These are phyloP conservation scores for Cenchrus purpureus DNA, from an alignment of 176 grass and related monocot genomes.

Conservation along the genomic window DNA sequence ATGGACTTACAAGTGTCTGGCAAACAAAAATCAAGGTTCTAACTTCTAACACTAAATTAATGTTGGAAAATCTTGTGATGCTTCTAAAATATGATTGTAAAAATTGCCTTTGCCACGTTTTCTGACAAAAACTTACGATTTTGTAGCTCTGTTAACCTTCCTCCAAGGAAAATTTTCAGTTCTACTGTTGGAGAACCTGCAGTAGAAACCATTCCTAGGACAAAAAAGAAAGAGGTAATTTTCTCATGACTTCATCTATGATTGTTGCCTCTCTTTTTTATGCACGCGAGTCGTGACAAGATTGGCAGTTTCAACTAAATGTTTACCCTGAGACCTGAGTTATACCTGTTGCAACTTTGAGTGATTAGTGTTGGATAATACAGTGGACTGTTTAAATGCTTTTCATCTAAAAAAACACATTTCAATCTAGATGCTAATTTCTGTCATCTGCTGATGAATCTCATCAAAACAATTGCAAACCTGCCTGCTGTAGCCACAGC, in stretches of 20 bases:
- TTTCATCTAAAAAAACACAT: neutral
- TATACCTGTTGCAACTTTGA: neutral
- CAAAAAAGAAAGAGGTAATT: slow-evolving; percentile 67
- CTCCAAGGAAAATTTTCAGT: slow-evolving; percentile 60
- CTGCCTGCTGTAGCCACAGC: neutral
- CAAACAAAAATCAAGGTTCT: slow-evolving; percentile 75
- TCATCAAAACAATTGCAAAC: neutral
- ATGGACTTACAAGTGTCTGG: slow-evolving; percentile 47
- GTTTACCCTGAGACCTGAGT: neutral
- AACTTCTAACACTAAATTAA: slow-evolving; percentile 40
- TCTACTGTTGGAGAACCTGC: slow-evolving; percentile 46
- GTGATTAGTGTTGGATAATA: neutral
- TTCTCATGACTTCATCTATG: neutral
- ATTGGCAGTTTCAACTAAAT: neutral
- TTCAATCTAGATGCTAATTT: neutral
- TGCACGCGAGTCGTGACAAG: neutral
- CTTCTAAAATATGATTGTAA: slow-evolving; percentile 32
- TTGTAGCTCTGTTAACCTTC: slow-evolving; percentile 67
- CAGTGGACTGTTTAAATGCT: neutral
- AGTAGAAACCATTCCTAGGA: slow-evolving; percentile 38
- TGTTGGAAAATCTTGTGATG: slow-evolving; percentile 36
- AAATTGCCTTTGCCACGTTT: slow-evolving; percentile 23
- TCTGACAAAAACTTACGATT: slow-evolving; percentile 33
- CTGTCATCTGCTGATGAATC: neutral
- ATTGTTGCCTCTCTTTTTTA: slow-evolving; percentile 1